These are phyloP conservation scores for Protea cynaroides DNA, from an alignment of 164 flowering plant species.

Conservation along the genomic window DNA sequence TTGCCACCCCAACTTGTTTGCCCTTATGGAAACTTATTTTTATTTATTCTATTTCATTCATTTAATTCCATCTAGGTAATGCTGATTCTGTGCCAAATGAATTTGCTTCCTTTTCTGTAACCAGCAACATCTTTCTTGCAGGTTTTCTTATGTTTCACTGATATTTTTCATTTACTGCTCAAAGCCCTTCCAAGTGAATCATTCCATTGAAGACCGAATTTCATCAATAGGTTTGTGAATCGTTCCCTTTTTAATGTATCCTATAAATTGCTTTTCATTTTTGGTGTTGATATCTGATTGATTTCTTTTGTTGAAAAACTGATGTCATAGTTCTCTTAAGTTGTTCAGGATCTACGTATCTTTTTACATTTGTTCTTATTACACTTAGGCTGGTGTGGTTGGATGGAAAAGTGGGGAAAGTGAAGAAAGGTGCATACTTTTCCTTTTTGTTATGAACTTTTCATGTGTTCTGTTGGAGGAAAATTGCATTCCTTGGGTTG, in stretches of 20 bases:
- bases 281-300: background rate
- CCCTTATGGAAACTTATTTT: background rate
- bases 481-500: too few relatives aligned
- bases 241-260: too few relatives aligned
- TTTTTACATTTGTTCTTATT: too few relatives aligned
- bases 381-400: too few relatives aligned
- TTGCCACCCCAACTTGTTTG: background rate
- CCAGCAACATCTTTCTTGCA: slow-evolving; percentile 26
- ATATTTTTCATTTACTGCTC: slow-evolving; percentile 30
- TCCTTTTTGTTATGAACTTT: too few relatives aligned
- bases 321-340: too few relatives aligned
- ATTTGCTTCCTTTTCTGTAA: slow-evolving; percentile 5
- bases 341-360: too few relatives aligned
- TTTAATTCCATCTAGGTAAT: background rate
- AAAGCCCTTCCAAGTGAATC: slow-evolving; percentile 24
- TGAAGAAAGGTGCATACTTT: too few relatives aligned
- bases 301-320: too few relatives aligned
- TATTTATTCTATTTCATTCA: background rate
- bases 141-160: slow-evolving; percentile 65
- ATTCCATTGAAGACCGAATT: slow-evolving; percentile 38
- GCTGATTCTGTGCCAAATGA: background rate
- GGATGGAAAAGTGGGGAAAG: too few relatives aligned
- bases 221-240: slow-evolving; percentile 59
- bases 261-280: background rate
- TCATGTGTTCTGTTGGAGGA: too few relatives aligned